These are phyloP conservation scores for Ulota crispa DNA, from an alignment of 225 moss, liverwort and hornwort genomes.

Conservation along the genomic window DNA sequence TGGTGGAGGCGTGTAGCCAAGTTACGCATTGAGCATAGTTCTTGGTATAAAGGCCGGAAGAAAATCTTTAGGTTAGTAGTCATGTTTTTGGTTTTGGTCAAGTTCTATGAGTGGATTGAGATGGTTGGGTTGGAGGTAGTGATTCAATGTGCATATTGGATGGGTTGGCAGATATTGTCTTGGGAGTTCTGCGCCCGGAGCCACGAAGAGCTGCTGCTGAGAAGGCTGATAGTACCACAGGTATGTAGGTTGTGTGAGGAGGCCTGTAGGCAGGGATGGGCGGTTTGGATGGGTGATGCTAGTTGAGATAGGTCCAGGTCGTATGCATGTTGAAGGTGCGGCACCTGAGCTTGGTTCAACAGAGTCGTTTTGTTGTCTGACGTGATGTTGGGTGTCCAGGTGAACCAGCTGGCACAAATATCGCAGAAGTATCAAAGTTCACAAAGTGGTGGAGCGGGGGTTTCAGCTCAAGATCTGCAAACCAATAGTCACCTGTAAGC, in stretches of 20 bases:
- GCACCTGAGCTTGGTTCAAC: background rate
- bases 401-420: constrained; percentile 73
- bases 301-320: background rate
- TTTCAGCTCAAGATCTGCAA: constrained; percentile 84
- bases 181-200: constrained; percentile 96
- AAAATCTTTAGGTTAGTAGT: too few species aligned
- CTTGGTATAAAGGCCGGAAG: too few species aligned
- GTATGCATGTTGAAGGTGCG: background rate
- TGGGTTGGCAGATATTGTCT: constrained; percentile 64
- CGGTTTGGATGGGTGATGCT: background rate
- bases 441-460: constrained; percentile 65
- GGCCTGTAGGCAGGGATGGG: background rate
- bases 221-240: constrained; percentile 83
- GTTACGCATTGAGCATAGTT: too few species aligned
- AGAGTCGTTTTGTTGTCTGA: constrained; percentile 3
- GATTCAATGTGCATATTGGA: background rate
- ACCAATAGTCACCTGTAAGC: constrained; percentile 85
- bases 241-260: constrained; percentile 26
- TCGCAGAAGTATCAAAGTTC: constrained; percentile 87
- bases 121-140: background rate
- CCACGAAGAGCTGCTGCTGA: constrained; percentile 87
- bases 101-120: background rate
- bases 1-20: too few species aligned
- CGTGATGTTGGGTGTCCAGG: constrained; percentile 38
- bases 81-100: too few species aligned